Percentiles rank a stretch among this genome's conserved stretches.
phyloP scores from a whole-genome alignment of 306 rosid species.

The Lagenaria siceraria region DNA sequence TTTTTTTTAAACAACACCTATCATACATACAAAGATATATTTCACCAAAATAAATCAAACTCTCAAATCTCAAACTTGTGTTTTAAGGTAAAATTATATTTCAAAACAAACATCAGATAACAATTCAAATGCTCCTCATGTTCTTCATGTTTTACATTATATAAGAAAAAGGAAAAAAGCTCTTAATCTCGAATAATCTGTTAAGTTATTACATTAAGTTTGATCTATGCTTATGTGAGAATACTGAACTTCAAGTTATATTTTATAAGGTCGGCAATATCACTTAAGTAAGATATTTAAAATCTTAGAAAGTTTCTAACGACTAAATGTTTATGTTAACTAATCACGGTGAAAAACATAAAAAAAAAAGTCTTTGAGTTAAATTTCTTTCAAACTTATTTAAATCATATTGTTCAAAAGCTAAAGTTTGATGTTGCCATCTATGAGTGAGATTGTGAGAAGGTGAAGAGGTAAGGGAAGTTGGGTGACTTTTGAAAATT shows the following conservation, averaged over 20 bases:
- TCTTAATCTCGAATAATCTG: background rate
- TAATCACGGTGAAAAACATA: too few relatives aligned
- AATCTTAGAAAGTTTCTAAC: too few relatives aligned
- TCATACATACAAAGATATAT: too few relatives aligned
- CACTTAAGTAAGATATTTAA: too few relatives aligned
- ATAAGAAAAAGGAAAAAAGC: background rate
- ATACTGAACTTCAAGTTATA: too few relatives aligned
- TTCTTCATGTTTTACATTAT: too few relatives aligned
- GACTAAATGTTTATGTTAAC: too few relatives aligned
- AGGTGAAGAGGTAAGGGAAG: background rate
- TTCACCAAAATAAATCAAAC: too few relatives aligned
- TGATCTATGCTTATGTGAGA: background rate
- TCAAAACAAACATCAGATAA: too few relatives aligned
- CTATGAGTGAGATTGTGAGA: background rate
- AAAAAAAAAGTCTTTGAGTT: background rate
- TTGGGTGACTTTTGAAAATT: conserved; percentile 1
- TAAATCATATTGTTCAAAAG: background rate
- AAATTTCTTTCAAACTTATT: background rate
- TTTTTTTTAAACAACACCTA: background rate
- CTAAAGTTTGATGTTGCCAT: too few relatives aligned
- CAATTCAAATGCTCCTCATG: background rate
- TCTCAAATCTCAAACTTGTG: background rate
- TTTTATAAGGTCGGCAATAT: too few relatives aligned
- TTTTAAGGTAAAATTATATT: background rate
- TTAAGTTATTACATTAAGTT: background rate